phyloP scores from a whole-genome alignment of 495 filamentous ascomycete genomes.

The Neurospora sp. region DNA sequence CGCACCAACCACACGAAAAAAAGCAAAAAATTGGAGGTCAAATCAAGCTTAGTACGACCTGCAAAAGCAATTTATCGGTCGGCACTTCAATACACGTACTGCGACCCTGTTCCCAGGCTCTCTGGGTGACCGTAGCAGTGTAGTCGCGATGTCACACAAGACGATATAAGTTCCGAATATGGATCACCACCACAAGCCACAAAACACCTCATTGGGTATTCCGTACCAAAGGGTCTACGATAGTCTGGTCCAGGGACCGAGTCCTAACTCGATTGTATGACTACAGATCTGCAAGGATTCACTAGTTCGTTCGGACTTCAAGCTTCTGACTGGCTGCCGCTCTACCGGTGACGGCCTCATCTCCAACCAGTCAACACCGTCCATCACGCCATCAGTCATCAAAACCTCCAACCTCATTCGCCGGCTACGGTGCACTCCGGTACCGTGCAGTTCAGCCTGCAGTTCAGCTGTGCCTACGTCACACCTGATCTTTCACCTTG shows the following conservation, averaged over 20 bases:
- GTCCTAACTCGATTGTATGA: background rate
- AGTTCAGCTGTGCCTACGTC: background rate
- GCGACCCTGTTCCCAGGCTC: background rate
- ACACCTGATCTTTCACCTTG: background rate
- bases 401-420: background rate
- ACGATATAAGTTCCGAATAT: background rate
- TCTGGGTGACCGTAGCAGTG: background rate
- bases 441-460: background rate
- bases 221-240: background rate
- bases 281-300: background rate
- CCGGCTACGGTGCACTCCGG: background rate
- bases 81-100: background rate
- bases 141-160: background rate
- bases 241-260: background rate
- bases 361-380: background rate
- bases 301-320: background rate
- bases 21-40: background rate
- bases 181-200: background rate
- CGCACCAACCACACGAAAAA: background rate
- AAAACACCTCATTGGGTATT: background rate
- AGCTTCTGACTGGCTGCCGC: background rate
- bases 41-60: background rate
- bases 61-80: background rate
- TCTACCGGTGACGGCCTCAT: background rate
- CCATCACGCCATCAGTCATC: background rate